Evolutionary conservation across 2,329 filamentous ascomycete genomes (phyloP).

Genomic region (Paecilomyces dactylethromorphus): DNA sequence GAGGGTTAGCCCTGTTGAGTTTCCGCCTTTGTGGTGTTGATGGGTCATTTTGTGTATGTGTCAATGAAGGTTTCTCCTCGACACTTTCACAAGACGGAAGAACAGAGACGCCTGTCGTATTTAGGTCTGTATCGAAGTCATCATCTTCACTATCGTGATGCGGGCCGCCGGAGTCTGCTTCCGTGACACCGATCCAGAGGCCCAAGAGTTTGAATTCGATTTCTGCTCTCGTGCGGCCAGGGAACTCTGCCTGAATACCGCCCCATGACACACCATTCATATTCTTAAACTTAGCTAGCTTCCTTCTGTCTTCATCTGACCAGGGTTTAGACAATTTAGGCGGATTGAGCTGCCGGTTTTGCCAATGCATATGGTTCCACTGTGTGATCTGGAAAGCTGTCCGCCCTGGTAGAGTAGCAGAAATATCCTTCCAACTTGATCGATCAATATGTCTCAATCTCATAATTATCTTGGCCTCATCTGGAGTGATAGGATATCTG

Average conservation of each 20-base stretch:
- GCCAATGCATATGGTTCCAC: constrained; percentile 26
- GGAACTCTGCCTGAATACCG: constrained; percentile 20
- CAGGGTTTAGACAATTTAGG: constrained; percentile 20
- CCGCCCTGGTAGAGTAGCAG: constrained; percentile 19
- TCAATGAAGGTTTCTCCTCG: not conserved
- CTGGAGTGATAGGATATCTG: constrained; percentile 18
- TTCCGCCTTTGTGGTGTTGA: not conserved
- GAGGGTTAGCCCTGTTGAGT: constrained; percentile 1
- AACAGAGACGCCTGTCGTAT: not conserved
- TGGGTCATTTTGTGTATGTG: not conserved
- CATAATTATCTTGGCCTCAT: constrained; percentile 25
- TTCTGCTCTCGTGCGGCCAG: constrained; percentile 20
- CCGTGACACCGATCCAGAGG: constrained; percentile 20
- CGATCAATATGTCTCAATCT: constrained; percentile 20
- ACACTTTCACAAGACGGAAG: not conserved
- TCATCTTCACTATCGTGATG: not conserved
- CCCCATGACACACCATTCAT: constrained; percentile 23
- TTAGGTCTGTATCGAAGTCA: not conserved
- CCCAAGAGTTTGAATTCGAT: constrained; percentile 28
- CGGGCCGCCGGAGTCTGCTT: constrained; percentile 6
- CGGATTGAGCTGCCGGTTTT: constrained; percentile 16
- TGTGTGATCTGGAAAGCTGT: constrained; percentile 13
- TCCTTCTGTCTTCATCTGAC: constrained; percentile 20
- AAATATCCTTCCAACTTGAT: constrained; percentile 23
- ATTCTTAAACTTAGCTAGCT: constrained; percentile 18